Evolutionary conservation across 805 yeast species (phyloP).

Genomic region (Candida peoriensis): DNA sequence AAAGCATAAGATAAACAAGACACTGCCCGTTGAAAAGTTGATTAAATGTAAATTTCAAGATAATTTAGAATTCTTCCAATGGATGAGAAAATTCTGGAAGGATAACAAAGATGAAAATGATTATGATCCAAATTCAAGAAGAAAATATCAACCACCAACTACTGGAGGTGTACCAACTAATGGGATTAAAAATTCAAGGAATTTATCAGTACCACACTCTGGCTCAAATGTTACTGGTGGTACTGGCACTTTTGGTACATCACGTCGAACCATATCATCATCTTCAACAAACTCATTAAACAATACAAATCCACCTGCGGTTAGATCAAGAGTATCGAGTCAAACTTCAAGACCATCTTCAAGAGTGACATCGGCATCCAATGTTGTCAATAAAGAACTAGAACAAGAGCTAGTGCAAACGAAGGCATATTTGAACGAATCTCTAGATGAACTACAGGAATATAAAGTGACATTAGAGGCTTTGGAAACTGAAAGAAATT

Average conservation of each 20-base stretch:
- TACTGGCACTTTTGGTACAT: not conserved
- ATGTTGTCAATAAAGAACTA: constrained; percentile 24
- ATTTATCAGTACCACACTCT: not conserved
- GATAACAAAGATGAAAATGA: constrained; percentile 62
- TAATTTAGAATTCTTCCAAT: constrained; percentile 89
- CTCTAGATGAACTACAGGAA: constrained; percentile 51
- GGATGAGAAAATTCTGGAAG: constrained; percentile 82
- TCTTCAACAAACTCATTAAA: constrained; percentile 4
- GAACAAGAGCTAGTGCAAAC: constrained; percentile 46
- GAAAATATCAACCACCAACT: constrained; percentile 30
- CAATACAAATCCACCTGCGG: constrained; percentile 7
- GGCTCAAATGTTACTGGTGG: constrained; percentile 1
- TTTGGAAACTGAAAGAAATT: constrained; percentile 78
- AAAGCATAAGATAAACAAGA: constrained; percentile 63
- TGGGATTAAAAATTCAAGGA: not conserved
- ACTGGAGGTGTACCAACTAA: constrained; percentile 1
- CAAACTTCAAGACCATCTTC: constrained; percentile 15
- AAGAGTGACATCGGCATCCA: constrained; percentile 22
- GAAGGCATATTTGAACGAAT: constrained; percentile 32
- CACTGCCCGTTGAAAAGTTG: constrained; percentile 74
- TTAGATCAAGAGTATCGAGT: constrained; percentile 10
- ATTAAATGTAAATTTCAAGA: constrained; percentile 90
- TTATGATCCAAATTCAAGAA: constrained; percentile 65
- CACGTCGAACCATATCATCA: constrained; percentile 11
- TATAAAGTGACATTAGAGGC: constrained; percentile 56